A percentile compares a stretch with the other conserved stretches of the same genome.
phyloP scores from a whole-genome alignment of 2,329 filamentous ascomycete genomes.

The Fusarium napiforme region DNA sequence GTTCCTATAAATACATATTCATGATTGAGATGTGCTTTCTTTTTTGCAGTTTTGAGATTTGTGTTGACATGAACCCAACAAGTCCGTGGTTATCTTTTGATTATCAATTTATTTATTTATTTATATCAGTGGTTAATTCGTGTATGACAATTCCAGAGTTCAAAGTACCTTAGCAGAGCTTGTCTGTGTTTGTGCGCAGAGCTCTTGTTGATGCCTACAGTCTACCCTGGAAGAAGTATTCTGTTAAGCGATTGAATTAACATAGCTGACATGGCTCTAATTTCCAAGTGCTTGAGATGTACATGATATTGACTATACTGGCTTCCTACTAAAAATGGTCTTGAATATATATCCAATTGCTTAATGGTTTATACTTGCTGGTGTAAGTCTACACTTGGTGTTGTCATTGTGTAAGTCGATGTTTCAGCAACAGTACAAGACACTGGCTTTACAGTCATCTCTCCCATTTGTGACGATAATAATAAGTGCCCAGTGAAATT shows the following conservation, averaged over 20 bases:
- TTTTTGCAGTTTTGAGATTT: constrained; percentile 8
- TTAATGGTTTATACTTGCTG: accelerated
- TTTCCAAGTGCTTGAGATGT: not conserved
- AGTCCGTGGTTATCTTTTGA: accelerated
- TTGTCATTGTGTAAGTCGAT: not conserved
- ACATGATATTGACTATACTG: accelerated
- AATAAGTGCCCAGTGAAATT: too few relatives aligned
- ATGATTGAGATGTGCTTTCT: constrained; percentile 42
- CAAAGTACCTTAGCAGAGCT: not conserved
- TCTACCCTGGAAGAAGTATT: not conserved
- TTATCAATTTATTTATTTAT: accelerated
- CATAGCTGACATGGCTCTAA: accelerated
- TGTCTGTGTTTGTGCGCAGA: not conserved
- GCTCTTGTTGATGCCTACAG: too few relatives aligned
- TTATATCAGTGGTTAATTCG: accelerated
- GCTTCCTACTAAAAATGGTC: accelerated
- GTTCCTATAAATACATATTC: constrained; percentile 48
- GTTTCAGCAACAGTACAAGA: not conserved
- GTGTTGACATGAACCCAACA: not conserved
- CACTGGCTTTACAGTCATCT: accelerated
- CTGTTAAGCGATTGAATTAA: not conserved
- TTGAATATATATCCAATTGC: not conserved
- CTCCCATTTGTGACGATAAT: not conserved
- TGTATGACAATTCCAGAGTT: not conserved
- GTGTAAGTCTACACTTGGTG: too few relatives aligned